Base-by-base conservation (phyloP, 257 asterid species). In the Cinchona pubescens region DNA sequence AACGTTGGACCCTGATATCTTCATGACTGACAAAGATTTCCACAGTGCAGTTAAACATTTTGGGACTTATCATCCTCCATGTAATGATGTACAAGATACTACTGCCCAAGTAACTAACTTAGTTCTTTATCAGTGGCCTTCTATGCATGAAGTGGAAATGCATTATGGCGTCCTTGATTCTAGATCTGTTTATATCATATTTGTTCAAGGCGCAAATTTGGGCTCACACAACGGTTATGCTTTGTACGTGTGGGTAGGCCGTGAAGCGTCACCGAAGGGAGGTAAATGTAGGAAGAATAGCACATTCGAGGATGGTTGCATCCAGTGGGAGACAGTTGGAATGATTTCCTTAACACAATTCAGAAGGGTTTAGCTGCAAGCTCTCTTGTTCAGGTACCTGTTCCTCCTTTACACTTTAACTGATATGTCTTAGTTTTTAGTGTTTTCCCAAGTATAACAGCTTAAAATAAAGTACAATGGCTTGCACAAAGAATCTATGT, bases 111-210 rank as follows among this genome's bases (percentile, higher is more conserved):
- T 76, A 51, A 64, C 78, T 86, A 76, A 75, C 75, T 37, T 79
- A 53, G 81, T 77, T 60, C 61, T 88, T 64, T 82, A 86, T 74
- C 81, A 79, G 69, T 85, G 96, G 85, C 90, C 89, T 76, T 85
- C 87, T 15, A 76, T 82, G 84, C 70, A 55, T 67, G 79, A 81
- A 78, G 30, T 82, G 65, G 82, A 82, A 64, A 78, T 72, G 78
- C 61, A 61, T 68, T 71, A 46, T 49, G 80, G 75, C 78, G 32
- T 75, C 76, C 80, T 79, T 48, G 83, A 86, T 85, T 85, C 90
- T 14, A 69, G 83, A 58, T 83, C 85, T 19, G 35, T 81, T 48
- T 83, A 79, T 71, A 69, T 86, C 74, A 79, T 89, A 68, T 80
- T 65, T 78, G 80, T 80, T 62, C 82, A 82, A 60, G 72, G 65